Percentiles rank a stretch among this genome's conserved stretches.
Conservation (phyloP, 2,329 filamentous ascomycete genomes). For the Verticillium longisporum region DNA sequence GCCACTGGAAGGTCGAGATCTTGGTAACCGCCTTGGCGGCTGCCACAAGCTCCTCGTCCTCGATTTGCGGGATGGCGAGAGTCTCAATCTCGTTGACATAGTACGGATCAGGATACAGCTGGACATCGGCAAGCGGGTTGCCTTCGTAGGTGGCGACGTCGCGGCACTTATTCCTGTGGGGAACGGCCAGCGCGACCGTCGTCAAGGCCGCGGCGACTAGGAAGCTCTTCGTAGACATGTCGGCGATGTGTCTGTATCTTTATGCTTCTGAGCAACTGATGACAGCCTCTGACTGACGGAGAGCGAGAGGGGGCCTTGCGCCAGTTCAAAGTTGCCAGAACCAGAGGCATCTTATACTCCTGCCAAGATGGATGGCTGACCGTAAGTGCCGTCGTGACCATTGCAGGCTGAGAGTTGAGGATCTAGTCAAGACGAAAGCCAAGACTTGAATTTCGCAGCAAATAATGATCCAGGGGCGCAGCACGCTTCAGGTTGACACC, state of each 20-base stretch:
- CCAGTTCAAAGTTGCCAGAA: neutral
- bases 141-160: slow-evolving; percentile 21
- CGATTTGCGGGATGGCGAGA: slow-evolving; percentile 46
- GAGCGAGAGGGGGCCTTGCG: neutral
- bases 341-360: neutral
- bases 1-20: slow-evolving; percentile 22
- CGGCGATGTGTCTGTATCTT: neutral
- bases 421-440: neutral
- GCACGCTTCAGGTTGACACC: neutral
- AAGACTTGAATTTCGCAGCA: neutral
- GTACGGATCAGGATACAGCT: slow-evolving; percentile 27
- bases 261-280: neutral
- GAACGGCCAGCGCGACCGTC: slow-evolving; percentile 5
- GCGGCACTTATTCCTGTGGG: slow-evolving; percentile 4
- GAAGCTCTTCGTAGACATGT: neutral
- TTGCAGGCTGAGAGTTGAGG: neutral
- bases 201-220: slow-evolving; percentile 5
- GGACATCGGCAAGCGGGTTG: slow-evolving; percentile 24
- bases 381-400: neutral
- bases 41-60: slow-evolving; percentile 33
- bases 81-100: slow-evolving; percentile 29
- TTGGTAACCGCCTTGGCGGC: slow-evolving; percentile 22
- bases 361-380: slow-evolving; percentile 5
- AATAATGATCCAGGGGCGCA: neutral
- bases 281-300: neutral